Evolutionary conservation across 805 yeast species (phyloP).

Genomic region (Candida montana): DNA sequence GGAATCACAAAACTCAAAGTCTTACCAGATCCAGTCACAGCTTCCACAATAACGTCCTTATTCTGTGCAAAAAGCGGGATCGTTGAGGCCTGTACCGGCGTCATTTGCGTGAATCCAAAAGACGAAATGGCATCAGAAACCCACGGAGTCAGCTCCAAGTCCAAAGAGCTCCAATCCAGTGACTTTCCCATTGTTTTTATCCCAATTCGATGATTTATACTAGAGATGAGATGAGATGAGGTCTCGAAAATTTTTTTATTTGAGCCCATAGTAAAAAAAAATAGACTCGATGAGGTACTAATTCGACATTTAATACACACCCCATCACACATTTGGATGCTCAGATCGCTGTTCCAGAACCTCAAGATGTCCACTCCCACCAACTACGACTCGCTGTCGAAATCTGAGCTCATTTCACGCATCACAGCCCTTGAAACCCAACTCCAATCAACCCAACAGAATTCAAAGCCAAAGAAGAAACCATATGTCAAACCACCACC

Average conservation of each 20-base stretch:
- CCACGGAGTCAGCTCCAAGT: slow-evolving; percentile 62
- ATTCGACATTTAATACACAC: no score
- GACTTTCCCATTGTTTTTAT: slow-evolving; percentile 32
- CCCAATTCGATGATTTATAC: background rate
- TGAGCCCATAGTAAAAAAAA: no score
- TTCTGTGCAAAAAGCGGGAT: slow-evolving; percentile 79
- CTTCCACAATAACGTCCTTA: slow-evolving; percentile 95
- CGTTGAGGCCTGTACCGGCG: slow-evolving; percentile 95
- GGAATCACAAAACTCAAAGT: slow-evolving; percentile 90
- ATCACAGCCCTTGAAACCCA: slow-evolving; percentile 50
- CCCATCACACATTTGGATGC: slow-evolving; percentile 1
- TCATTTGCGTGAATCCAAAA: slow-evolving; percentile 75
- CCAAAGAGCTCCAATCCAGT: slow-evolving; percentile 55
- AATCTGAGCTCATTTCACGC: slow-evolving; percentile 53
- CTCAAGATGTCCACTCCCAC: slow-evolving; percentile 6
- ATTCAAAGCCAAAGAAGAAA: background rate
- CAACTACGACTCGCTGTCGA: slow-evolving; percentile 58
- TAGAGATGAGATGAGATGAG: slow-evolving; percentile 5
- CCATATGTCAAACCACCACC: slow-evolving; percentile 21
- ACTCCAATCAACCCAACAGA: slow-evolving; percentile 6
- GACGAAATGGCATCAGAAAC: slow-evolving; percentile 60
- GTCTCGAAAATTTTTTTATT: no score
- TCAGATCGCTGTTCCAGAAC: background rate
- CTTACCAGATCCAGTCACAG: slow-evolving; percentile 98
- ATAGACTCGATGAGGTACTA: no score